These are phyloP conservation scores for Zymoseptoria pseudotritici DNA, from an alignment of 2,329 filamentous ascomycete genomes.

Conservation along the genomic window DNA sequence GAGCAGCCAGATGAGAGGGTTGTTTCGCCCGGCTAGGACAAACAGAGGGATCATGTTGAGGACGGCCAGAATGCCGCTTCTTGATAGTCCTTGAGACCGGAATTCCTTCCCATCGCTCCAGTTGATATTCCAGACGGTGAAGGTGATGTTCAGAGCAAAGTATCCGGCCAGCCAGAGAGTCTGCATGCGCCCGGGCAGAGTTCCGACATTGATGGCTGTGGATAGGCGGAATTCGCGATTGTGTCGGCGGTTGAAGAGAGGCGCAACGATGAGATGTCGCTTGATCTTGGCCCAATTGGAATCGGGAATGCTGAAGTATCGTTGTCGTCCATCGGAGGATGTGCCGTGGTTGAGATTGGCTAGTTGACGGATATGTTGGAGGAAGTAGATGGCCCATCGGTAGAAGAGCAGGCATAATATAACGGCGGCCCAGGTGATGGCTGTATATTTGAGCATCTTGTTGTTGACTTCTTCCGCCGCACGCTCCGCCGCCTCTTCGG, in stretches of 20 bases:
- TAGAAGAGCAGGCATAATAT: slow-evolving; percentile 59
- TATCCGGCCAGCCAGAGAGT: slow-evolving; percentile 41
- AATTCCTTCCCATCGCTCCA: slow-evolving; percentile 56
- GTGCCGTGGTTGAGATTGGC: slow-evolving; percentile 70
- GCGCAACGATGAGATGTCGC: slow-evolving; percentile 40
- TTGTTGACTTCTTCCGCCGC: slow-evolving; percentile 20
- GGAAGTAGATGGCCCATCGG: slow-evolving; percentile 53
- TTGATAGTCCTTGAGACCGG: slow-evolving; percentile 59
- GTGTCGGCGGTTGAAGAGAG: slow-evolving; percentile 41
- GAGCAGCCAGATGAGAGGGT: slow-evolving; percentile 64
- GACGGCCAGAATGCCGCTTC: slow-evolving; percentile 61
- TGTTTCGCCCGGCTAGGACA: slow-evolving; percentile 67
- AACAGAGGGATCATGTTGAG: slow-evolving; percentile 76
- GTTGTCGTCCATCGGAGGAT: slow-evolving; percentile 45
- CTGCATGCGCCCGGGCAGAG: slow-evolving; percentile 43
- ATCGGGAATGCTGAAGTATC: slow-evolving; percentile 66
- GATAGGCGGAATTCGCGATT: slow-evolving; percentile 47
- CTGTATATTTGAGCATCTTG: slow-evolving; percentile 29
- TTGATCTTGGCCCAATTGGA: slow-evolving; percentile 38
- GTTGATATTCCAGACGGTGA: slow-evolving; percentile 50
- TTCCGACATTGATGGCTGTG: slow-evolving; percentile 42
- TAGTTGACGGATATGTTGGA: slow-evolving; percentile 64
- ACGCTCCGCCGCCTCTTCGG: slow-evolving; percentile 8
- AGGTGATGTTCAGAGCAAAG: slow-evolving; percentile 42
- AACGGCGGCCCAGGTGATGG: slow-evolving; percentile 52